These are phyloP conservation scores for Trametes coccinea DNA, from an alignment of 768 basidiomycete genomes.

Conservation along the genomic window DNA sequence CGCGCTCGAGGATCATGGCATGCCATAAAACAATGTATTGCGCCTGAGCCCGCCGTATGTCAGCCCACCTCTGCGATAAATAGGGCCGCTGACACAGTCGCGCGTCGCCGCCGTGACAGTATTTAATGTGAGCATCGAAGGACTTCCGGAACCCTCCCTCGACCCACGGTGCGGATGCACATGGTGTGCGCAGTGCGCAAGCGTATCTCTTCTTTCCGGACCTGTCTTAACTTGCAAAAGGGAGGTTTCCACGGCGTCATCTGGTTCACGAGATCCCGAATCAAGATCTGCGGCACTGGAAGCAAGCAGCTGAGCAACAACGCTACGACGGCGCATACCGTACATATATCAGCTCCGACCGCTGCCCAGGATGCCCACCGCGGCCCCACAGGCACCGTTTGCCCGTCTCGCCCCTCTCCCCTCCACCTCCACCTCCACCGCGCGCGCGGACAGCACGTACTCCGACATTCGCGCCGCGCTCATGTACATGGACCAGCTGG, in stretches of 20 bases:
- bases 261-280: conserved; percentile 6
- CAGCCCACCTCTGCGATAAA: no score
- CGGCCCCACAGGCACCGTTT: background rate
- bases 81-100: no score
- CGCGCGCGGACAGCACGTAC: background rate
- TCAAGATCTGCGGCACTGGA: background rate
- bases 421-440: background rate
- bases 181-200: background rate
- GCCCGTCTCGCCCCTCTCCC: background rate
- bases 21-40: no score
- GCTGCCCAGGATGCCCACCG: background rate
- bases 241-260: background rate
- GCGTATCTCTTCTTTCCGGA: background rate
- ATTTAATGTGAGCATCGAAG: background rate
- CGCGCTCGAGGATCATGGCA: no score
- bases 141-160: background rate
- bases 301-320: no score
- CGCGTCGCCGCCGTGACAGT: background rate
- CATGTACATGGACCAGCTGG: conserved; percentile 10
- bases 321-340: background rate
- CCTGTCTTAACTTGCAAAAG: no score
- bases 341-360: conserved; percentile 8
- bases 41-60: no score
- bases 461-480: conserved; percentile 1
- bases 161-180: background rate